Evolutionary conservation across 23 red algal genomes (phyloP), one percentile per base, ranked within the genome.

Genomic region (Gracilaria gracilis): DNA sequence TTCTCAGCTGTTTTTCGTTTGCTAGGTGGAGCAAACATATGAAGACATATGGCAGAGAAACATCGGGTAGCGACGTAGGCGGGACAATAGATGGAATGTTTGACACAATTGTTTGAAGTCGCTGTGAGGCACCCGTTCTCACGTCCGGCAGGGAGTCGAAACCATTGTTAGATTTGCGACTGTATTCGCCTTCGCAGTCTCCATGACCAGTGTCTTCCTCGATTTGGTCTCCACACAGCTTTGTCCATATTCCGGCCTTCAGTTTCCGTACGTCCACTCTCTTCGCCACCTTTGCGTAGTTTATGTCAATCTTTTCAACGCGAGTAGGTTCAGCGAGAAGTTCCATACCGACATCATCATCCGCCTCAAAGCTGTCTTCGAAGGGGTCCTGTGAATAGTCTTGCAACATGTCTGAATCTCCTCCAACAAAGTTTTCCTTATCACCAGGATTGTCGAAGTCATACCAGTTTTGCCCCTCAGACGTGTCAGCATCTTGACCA

Each of bases 1-100:
- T 65, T 67, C 77, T 57, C 6, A 98, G 80, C 34, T 53, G 53
- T 49, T 92, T 91, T 80, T 99, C 97, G 59, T 99, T 99, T 19
- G 97, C 97, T 12, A 99, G 91, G 78, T 99, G 97, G 31, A 99
- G 92, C 46, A 99, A 58, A 37, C 93, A 95, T 57, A 99, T 96
- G 78, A 99, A 99, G 24, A 99, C 75, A 50, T 96, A 99, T 1
- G 93, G 85, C 24, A 95, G 39, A 24, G 97, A 95, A 12, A 99
- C 72, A 38, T 98, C 93, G 28, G 74, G 42, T 37, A 89, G 61
- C 15, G 80, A 86, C 0, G 59, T 33, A 4, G 31, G 31, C n/a
- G 85, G 81, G 21, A 89, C 67, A 13, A 84, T 84, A 29, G 79
- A 67, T n/a, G 57, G 81, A 33, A 91, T 65, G 35, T 47, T 70